Evolutionary conservation across 352 stramenopile genomes (phyloP).

Genomic region (Globisporangium megalacanthum): DNA sequence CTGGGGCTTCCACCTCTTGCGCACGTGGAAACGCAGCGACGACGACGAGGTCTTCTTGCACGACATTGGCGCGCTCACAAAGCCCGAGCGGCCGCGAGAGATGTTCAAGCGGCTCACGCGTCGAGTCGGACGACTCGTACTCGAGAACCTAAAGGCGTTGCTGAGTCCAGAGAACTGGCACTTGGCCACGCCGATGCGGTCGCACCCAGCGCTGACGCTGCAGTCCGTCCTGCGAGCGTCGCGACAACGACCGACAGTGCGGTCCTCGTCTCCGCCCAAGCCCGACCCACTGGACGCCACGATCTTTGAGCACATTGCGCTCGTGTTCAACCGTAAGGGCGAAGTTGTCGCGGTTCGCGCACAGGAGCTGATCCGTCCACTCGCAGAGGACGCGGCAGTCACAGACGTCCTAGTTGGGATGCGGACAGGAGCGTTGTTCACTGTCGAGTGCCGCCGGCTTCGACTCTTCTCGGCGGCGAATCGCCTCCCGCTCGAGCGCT

Average conservation of each 20-base stretch:
- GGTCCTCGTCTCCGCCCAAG: not conserved
- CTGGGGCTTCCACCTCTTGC: conserved; percentile 41
- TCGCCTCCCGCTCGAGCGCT: conserved; percentile 41
- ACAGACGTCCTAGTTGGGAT: conserved; percentile 24
- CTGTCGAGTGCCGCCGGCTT: conserved; percentile 41
- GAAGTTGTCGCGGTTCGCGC: conserved; percentile 53
- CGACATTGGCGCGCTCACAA: conserved; percentile 34
- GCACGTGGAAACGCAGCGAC: conserved; percentile 30
- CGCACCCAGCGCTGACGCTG: conserved; percentile 13
- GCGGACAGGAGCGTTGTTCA: conserved; percentile 20
- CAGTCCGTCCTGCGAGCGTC: conserved; percentile 10
- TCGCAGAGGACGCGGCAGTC: conserved; percentile 22
- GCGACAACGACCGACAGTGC: too few species aligned
- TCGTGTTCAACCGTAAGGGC: conserved; percentile 32
- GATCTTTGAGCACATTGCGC: conserved; percentile 48
- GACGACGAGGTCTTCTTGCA: conserved; percentile 32
- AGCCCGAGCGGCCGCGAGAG: conserved; percentile 30
- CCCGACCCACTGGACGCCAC: conserved; percentile 11
- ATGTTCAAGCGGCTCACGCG: conserved; percentile 50
- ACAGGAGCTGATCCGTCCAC: conserved; percentile 42
- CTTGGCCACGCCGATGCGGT: conserved; percentile 29
- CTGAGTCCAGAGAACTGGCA: conserved; percentile 46
- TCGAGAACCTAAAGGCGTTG: conserved; percentile 54
- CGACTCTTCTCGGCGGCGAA: conserved; percentile 51
- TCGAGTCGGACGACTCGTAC: conserved; percentile 30